Percentiles rank a stretch among this genome's conserved stretches.
These are phyloP conservation scores for Penicillium verrucosum DNA, from an alignment of 2,329 filamentous ascomycete species.

Conservation along the genomic window DNA sequence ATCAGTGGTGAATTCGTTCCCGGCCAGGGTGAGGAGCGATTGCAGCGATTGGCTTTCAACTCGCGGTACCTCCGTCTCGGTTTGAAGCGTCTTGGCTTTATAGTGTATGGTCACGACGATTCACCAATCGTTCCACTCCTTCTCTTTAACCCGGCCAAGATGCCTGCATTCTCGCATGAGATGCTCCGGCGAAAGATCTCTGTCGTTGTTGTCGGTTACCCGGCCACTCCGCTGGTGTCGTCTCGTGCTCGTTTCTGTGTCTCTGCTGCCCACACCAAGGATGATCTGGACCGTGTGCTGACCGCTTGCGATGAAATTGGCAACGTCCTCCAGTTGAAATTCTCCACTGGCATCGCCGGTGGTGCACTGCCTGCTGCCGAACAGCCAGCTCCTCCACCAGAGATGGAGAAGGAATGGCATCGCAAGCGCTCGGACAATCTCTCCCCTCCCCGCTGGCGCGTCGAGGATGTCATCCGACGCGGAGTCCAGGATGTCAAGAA, in stretches of 20 bases:
- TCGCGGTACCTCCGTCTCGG: slow-evolving; percentile 96
- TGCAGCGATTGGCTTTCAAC: slow-evolving; percentile 96
- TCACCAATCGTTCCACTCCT: slow-evolving; percentile 93
- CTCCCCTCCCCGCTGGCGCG: slow-evolving; percentile 71
- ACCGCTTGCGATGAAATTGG: slow-evolving; percentile 89
- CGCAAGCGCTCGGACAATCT: slow-evolving; percentile 51
- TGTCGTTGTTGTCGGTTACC: slow-evolving; percentile 95
- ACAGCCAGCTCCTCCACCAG: slow-evolving; percentile 57
- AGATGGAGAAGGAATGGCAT: slow-evolving; percentile 68
- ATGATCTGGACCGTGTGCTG: slow-evolving; percentile 87
- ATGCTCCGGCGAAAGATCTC: slow-evolving; percentile 98
- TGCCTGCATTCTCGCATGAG: slow-evolving; percentile 96
- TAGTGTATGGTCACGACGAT: slow-evolving; percentile 96
- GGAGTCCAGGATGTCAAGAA: slow-evolving; percentile 74
- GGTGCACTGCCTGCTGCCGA: slow-evolving; percentile 74
- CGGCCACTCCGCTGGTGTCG: slow-evolving; percentile 90
- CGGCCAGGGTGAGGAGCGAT: slow-evolving; percentile 89
- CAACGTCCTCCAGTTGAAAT: slow-evolving; percentile 89
- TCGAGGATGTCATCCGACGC: slow-evolving; percentile 69
- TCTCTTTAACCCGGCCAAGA: slow-evolving; percentile 98
- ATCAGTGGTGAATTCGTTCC: slow-evolving; percentile 85
- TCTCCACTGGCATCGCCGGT: slow-evolving; percentile 91
- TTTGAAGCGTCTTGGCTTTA: slow-evolving; percentile 93
- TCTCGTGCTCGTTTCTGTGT: slow-evolving; percentile 95
- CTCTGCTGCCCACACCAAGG: slow-evolving; percentile 94